Evolutionary conservation across 345 rosid genomes (phyloP).

Genomic region (Heritiera littoralis): DNA sequence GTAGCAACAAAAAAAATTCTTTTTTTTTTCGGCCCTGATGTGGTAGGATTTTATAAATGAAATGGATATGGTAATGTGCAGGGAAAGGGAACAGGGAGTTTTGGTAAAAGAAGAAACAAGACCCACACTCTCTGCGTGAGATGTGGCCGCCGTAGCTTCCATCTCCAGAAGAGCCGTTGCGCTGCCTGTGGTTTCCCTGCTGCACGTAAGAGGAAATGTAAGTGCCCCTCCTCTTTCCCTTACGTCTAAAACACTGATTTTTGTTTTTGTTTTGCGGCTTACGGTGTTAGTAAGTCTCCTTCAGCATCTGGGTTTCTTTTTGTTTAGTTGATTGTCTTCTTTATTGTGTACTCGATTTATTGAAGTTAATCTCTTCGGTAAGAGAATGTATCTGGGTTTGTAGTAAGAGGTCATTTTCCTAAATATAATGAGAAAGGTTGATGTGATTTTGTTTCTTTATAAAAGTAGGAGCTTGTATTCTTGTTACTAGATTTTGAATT

Average conservation of each 20-base stretch:
- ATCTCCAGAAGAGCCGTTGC: slow-evolving; percentile 98
- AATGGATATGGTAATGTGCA: slow-evolving; percentile 31
- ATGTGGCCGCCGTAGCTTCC: slow-evolving; percentile 98
- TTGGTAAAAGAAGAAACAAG: slow-evolving; percentile 98
- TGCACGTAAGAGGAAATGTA: slow-evolving; percentile 98
- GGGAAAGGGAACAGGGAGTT: slow-evolving; percentile 98
- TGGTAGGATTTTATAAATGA: not conserved
- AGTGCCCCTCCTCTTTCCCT: slow-evolving; percentile 10
- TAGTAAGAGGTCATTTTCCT: not conserved
- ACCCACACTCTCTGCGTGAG: slow-evolving; percentile 95
- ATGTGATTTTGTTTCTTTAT: not conserved
- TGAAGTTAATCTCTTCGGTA: slow-evolving; percentile 4
- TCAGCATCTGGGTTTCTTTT: not conserved
- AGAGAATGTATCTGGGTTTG: not conserved
- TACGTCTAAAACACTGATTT: not conserved
- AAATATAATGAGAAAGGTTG: not conserved
- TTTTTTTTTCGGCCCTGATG: not conserved
- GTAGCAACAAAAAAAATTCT: not conserved
- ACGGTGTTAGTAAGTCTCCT: not conserved
- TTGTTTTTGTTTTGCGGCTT: too few species aligned
- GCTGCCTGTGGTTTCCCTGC: slow-evolving; percentile 91
- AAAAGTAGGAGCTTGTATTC: not conserved
- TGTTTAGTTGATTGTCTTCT: not conserved
- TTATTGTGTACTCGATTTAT: not conserved
- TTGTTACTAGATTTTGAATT: not conserved